A percentile compares a stretch with the other conserved stretches of the same genome.
Evolutionary conservation across 129 eudicot species (phyloP).

Genomic region (Helianthus annuus): DNA sequence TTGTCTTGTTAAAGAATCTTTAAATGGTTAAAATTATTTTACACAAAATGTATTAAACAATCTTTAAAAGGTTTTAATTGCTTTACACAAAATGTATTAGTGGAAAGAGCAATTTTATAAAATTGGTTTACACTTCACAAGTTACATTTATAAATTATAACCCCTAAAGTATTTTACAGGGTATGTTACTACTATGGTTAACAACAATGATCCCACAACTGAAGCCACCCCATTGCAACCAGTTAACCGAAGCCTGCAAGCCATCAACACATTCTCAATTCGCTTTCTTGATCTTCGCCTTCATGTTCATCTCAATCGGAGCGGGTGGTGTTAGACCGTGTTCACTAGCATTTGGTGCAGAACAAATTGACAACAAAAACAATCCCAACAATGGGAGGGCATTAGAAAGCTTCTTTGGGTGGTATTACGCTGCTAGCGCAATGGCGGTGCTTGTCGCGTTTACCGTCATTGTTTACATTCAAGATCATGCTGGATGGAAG

Average conservation of each 20-base stretch:
- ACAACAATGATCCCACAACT: conserved; percentile 61
- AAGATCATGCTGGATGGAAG: conserved; percentile 71
- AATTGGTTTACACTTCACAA: no score
- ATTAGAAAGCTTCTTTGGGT: conserved; percentile 60
- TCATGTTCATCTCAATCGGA: conserved; percentile 68
- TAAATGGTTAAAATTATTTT: no score
- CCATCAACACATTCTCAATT: conserved; percentile 52
- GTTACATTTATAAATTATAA: no score
- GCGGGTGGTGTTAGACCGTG: conserved; percentile 83
- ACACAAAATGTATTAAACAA: no score
- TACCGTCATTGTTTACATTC: conserved; percentile 66
- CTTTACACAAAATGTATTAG: no score
- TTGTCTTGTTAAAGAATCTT: no score
- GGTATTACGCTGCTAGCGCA: conserved; percentile 58
- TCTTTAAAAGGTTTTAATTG: no score
- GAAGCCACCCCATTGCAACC: conserved; percentile 62
- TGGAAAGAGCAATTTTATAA: no score
- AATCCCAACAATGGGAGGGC: conserved; percentile 41
- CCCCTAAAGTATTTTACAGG: conserved; percentile 34
- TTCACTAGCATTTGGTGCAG: conserved; percentile 78
- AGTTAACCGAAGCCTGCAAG: conserved; percentile 38
- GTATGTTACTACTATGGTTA: conserved; percentile 63
- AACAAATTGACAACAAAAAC: conserved; percentile 50
- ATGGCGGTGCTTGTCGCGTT: conserved; percentile 46
- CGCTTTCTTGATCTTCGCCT: conserved; percentile 45